Conservation (phyloP, 495 filamentous ascomycete genomes). For the Aspergillus cavernicola region DNA sequence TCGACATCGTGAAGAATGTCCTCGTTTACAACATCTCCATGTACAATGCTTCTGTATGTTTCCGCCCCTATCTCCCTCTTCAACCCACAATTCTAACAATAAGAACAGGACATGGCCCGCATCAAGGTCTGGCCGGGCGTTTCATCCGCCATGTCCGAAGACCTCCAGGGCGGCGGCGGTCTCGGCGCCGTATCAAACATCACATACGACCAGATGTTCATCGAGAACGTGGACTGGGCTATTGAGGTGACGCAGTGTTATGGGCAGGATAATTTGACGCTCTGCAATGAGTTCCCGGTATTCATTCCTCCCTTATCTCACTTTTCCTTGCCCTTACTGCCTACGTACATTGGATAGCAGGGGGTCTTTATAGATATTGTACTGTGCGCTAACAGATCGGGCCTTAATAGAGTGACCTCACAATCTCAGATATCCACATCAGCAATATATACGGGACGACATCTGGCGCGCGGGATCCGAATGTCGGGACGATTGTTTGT, state of each 20-base stretch:
- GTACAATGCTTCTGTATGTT: constrained; percentile 52
- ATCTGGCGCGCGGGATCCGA: constrained; percentile 46
- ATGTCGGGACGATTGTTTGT: constrained; percentile 55
- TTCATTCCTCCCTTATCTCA: no score
- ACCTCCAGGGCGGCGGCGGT: constrained; percentile 61
- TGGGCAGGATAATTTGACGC: constrained; percentile 57
- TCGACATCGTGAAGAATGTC: constrained; percentile 63
- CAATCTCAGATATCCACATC: constrained; percentile 53
- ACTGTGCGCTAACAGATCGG: not conserved
- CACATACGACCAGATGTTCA: constrained; percentile 52
- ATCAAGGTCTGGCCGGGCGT: constrained; percentile 69
- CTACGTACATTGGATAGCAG: no score
- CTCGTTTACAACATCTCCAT: constrained; percentile 65
- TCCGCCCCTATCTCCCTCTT: not conserved
- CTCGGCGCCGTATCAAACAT: constrained; percentile 52
- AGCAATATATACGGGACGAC: constrained; percentile 54
- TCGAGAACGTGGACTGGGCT: constrained; percentile 59
- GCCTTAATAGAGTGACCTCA: constrained; percentile 49
- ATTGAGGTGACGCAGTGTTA: constrained; percentile 67
- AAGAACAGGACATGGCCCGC: constrained; percentile 54
- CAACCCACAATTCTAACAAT: not conserved
- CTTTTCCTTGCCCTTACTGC: no score
- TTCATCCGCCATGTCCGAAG: constrained; percentile 45
- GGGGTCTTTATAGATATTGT: no score
- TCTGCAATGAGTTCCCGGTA: constrained; percentile 57